Percentiles rank a stretch among this genome's conserved stretches.
Evolutionary conservation across 345 rosid genomes (phyloP).

Genomic region (Viola odorata): DNA sequence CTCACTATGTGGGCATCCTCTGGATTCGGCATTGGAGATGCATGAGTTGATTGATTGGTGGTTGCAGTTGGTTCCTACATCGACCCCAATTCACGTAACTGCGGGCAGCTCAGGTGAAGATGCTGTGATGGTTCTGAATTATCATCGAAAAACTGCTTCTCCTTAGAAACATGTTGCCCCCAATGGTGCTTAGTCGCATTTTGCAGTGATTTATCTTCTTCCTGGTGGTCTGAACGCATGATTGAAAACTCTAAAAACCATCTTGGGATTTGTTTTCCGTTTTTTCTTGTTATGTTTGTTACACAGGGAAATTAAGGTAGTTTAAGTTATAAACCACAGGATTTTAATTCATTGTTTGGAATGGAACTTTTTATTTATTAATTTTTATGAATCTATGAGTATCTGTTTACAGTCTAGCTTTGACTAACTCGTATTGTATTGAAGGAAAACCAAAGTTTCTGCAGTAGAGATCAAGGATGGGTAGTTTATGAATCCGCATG

Average conservation of each 20-base stretch:
- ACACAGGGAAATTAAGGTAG: too few species aligned
- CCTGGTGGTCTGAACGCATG: not conserved
- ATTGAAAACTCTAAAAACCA: too few species aligned
- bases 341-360: too few species aligned
- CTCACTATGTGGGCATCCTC: slow-evolving; percentile 31
- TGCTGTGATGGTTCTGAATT: slow-evolving; percentile 42
- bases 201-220: not conserved
- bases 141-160: slow-evolving; percentile 38
- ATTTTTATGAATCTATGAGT: too few species aligned
- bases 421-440: too few species aligned
- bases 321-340: too few species aligned
- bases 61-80: slow-evolving; percentile 29
- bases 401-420: too few species aligned
- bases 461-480: not conserved
- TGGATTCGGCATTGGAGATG: slow-evolving; percentile 30
- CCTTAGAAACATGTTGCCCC: too few species aligned
- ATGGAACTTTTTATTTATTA: too few species aligned
- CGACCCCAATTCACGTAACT: slow-evolving; percentile 17
- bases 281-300: too few species aligned
- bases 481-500: not conserved
- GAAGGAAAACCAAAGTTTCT: not conserved
- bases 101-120: slow-evolving; percentile 48
- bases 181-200: too few species aligned
- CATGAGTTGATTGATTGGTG: slow-evolving; percentile 36
- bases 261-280: too few species aligned